Percentiles rank a stretch among this genome's conserved stretches.
phyloP scores from a whole-genome alignment of 345 rosid genomes.

The Citrus medica region DNA sequence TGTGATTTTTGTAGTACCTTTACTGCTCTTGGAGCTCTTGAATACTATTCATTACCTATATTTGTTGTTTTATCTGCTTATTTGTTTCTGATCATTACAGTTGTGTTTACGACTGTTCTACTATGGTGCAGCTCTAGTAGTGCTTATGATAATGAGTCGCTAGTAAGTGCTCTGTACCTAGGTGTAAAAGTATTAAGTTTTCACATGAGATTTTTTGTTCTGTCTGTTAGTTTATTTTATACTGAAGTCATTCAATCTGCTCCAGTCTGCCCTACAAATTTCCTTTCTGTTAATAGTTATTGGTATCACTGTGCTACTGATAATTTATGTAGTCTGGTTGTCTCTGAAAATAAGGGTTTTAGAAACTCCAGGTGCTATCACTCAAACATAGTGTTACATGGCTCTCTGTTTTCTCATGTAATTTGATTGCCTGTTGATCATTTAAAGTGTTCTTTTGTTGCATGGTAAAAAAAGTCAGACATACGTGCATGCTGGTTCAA shows the following conservation, averaged over 20 bases:
- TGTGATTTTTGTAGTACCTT: not conserved
- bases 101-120: not conserved
- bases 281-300: not conserved
- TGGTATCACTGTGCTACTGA: not conserved
- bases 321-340: not conserved
- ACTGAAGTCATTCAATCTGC: not conserved
- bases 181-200: not conserved
- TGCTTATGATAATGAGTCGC: not conserved
- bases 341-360: not conserved
- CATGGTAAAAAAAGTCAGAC: not conserved
- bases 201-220: not conserved
- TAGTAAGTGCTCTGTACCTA: not conserved
- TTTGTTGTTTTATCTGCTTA: not conserved
- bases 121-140: not conserved
- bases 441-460: not conserved
- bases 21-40: not conserved
- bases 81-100: not conserved
- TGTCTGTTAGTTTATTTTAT: not conserved
- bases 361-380: not conserved
- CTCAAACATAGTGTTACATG: not conserved
- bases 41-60: not conserved
- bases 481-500: not conserved
- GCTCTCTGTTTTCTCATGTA: not conserved
- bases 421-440: not conserved
- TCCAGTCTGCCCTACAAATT: not conserved